phyloP scores from a whole-genome alignment of 2,329 filamentous ascomycete genomes.

The Stylonectria norvegica region DNA sequence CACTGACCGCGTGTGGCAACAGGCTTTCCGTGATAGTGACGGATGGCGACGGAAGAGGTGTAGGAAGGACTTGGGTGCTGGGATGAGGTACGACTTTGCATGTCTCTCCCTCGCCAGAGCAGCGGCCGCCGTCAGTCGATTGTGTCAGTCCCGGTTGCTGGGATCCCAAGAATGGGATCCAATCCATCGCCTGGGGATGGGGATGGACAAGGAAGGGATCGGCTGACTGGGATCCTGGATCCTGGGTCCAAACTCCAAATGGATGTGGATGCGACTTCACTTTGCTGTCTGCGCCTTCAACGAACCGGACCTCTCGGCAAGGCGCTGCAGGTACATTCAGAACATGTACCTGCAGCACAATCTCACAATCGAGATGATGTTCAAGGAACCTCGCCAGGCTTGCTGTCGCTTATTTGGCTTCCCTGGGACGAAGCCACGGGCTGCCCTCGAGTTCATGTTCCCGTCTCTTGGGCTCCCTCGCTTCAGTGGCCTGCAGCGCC shows the following conservation, averaged over 20 bases:
- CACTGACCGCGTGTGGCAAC: constrained; percentile 11
- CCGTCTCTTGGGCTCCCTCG: too few species aligned
- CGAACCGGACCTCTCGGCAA: background rate
- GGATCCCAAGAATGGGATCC: background rate
- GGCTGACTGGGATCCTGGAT: background rate
- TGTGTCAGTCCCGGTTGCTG: too few species aligned
- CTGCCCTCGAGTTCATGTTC: too few species aligned
- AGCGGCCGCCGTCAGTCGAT: too few species aligned
- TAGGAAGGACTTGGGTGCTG: too few species aligned
- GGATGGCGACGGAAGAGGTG: background rate
- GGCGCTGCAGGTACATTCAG: background rate
- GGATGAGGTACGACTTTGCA: too few species aligned
- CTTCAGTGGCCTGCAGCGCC: background rate
- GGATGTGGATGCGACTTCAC: too few species aligned
- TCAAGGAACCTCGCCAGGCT: background rate
- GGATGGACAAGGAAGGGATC: background rate
- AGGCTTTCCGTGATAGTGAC: constrained; percentile 10
- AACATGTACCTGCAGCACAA: background rate
- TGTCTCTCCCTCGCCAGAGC: too few species aligned
- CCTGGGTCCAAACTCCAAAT: too few species aligned
- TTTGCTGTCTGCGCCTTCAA: too few species aligned
- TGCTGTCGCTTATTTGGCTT: too few species aligned
- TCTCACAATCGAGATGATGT: background rate
- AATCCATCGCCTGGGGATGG: background rate
- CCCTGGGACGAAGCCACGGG: too few species aligned